These are phyloP conservation scores for Aegilops speltoides DNA, from an alignment of 176 grass and related monocot genomes.

Conservation along the genomic window DNA sequence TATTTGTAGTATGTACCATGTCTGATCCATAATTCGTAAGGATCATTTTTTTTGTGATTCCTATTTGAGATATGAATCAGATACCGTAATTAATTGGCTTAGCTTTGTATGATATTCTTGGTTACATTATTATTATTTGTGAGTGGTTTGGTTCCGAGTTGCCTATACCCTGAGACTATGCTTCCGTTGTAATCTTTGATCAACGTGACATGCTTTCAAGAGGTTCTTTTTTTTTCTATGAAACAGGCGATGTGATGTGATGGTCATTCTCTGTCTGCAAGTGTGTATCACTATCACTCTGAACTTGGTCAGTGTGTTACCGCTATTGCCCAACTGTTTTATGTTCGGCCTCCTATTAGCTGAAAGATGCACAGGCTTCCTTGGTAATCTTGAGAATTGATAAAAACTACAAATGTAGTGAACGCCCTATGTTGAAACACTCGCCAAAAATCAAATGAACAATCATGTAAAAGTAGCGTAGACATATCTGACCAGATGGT, in stretches of 20 bases:
- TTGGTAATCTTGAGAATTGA: neutral
- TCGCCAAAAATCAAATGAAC: neutral
- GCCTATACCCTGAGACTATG: neutral
- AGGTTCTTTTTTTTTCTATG: neutral
- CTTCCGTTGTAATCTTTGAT: neutral
- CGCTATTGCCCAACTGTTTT: neutral
- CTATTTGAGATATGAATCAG: neutral
- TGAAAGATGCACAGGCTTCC: neutral
- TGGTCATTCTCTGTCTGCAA: neutral
- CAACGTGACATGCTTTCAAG: neutral
- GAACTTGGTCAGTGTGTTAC: neutral
- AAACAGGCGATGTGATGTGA: neutral
- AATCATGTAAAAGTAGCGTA: neutral
- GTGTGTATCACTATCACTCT: neutral
- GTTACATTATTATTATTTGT: slow-evolving; percentile 4
- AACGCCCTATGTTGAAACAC: neutral
- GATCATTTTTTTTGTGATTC: neutral
- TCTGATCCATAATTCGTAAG: neutral
- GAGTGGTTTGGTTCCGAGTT: neutral
- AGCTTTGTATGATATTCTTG: neutral
- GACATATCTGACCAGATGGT: neutral
- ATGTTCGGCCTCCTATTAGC: neutral
- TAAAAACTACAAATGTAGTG: neutral
- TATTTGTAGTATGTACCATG: neutral
- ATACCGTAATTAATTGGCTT: neutral